phyloP scores from a whole-genome alignment of 352 stramenopile genomes.

The Globisporangium nodosum region DNA sequence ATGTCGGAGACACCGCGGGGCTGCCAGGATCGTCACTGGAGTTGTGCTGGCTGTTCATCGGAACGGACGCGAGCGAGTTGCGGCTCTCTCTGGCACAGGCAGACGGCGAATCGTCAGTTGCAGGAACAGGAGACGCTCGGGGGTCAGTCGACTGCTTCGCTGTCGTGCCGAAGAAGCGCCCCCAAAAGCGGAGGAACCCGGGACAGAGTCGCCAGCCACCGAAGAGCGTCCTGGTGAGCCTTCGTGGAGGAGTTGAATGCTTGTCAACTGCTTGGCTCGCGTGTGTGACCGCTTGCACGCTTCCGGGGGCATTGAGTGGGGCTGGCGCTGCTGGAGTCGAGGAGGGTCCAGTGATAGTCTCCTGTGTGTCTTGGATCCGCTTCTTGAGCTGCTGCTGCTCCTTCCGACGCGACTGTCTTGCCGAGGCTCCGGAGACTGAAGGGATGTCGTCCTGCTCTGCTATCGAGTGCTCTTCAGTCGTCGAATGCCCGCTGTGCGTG shows the following conservation, averaged over 20 bases:
- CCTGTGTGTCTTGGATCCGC: neutral
- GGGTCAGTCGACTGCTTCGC: conserved; percentile 1
- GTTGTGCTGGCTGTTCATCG: conserved; percentile 12
- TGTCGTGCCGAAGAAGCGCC: conserved; percentile 44
- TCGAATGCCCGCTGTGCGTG: conserved; percentile 5
- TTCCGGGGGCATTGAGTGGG: neutral
- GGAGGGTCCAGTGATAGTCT: neutral
- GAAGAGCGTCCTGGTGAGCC: conserved; percentile 5
- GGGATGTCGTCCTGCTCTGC: conserved; percentile 2
- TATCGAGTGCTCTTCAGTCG: conserved; percentile 9
- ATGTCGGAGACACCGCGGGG: conserved; percentile 3
- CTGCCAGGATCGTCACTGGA: conserved; percentile 10
- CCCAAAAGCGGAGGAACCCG: conserved; percentile 63
- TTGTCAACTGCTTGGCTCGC: neutral
- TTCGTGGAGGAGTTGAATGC: neutral
- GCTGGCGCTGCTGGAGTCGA: neutral
- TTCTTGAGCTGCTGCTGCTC: conserved; percentile 25
- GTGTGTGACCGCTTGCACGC: conserved; percentile 4
- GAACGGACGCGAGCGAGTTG: conserved; percentile 8
- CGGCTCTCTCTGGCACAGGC: neutral
- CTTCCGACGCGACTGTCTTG: conserved; percentile 22
- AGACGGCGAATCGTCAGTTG: neutral
- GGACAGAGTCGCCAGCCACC: conserved; percentile 54
- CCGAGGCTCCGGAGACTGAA: conserved; percentile 12
- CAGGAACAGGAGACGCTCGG: neutral